Evolutionary conservation across 306 rosid genomes (phyloP).

Genomic region (Begonia loranthoides): DNA sequence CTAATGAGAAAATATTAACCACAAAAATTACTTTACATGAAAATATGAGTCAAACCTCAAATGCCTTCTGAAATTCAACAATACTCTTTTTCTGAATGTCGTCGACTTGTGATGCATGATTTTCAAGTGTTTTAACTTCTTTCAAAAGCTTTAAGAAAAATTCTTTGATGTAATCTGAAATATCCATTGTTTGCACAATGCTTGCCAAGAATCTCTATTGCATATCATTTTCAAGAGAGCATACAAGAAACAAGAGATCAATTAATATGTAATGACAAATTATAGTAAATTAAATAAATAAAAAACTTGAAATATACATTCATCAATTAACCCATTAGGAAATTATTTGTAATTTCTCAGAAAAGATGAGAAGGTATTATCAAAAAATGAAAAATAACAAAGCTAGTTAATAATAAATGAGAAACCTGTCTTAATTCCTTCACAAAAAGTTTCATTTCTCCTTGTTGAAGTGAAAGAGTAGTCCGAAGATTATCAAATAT

Average conservation of each 20-base stretch:
- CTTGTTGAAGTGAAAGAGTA: conserved; percentile 59
- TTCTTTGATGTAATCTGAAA: conserved; percentile 63
- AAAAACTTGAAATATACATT: not conserved
- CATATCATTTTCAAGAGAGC: conserved; percentile 12
- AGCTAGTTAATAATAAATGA: too few relatives aligned
- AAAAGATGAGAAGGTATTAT: too few relatives aligned
- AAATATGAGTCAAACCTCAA: conserved; percentile 37
- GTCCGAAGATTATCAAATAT: conserved; percentile 60
- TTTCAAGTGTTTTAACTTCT: conserved; percentile 56
- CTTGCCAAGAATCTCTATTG: conserved; percentile 49
- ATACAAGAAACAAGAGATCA: not conserved
- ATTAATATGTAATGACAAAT: not conserved
- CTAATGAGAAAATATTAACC: conserved; percentile 12
- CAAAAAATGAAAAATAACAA: too few relatives aligned
- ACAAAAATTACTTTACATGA: not conserved
- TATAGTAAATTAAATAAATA: not conserved
- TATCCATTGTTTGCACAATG: conserved; percentile 45
- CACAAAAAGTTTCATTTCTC: conserved; percentile 51
- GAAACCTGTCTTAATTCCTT: conserved; percentile 59
- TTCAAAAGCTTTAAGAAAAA: conserved; percentile 44
- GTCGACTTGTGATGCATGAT: conserved; percentile 33
- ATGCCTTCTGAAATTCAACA: conserved; percentile 67
- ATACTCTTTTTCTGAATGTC: conserved; percentile 46
- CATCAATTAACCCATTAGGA: too few relatives aligned
- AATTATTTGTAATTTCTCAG: too few relatives aligned